These are phyloP conservation scores for Chrysanthemum lavandulifolium DNA, from an alignment of 129 eudicot genomes.

Conservation along the genomic window DNA sequence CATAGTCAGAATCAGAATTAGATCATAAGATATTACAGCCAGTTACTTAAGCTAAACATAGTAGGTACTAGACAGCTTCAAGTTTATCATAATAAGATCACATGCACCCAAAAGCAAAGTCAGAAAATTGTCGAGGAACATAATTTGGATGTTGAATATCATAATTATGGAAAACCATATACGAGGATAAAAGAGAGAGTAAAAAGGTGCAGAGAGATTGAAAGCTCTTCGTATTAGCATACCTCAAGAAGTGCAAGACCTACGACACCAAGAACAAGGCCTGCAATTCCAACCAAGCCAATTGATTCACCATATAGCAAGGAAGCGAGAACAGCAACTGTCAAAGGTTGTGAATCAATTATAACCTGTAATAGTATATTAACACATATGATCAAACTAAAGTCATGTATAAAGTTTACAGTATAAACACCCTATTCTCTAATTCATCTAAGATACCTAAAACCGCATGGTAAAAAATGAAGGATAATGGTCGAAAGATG, in stretches of 20 bases:
- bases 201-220: constrained; percentile 6
- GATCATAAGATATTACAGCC: neutral
- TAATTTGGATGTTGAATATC: neutral
- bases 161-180: neutral
- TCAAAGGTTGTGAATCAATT: constrained; percentile 96
- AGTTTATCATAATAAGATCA: constrained; percentile 1
- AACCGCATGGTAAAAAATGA: no score
- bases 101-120: constrained; percentile 8
- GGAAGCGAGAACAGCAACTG: constrained; percentile 87
- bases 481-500: neutral
- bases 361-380: constrained; percentile 69
- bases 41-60: constrained; percentile 9
- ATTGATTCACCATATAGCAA: constrained; percentile 87
- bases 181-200: neutral
- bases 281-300: constrained; percentile 76
- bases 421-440: constrained; percentile 4
- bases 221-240: constrained; percentile 18
- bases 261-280: constrained; percentile 84
- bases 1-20: constrained; percentile 2
- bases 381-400: constrained; percentile 9
- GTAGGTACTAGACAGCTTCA: neutral
- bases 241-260: constrained; percentile 99
- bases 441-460: constrained; percentile 4
- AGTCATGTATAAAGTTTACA: neutral
- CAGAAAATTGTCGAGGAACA: neutral